These are phyloP conservation scores for Amylostereum areolatum DNA, from an alignment of 1,284 basidiomycete species.

Conservation along the genomic window DNA sequence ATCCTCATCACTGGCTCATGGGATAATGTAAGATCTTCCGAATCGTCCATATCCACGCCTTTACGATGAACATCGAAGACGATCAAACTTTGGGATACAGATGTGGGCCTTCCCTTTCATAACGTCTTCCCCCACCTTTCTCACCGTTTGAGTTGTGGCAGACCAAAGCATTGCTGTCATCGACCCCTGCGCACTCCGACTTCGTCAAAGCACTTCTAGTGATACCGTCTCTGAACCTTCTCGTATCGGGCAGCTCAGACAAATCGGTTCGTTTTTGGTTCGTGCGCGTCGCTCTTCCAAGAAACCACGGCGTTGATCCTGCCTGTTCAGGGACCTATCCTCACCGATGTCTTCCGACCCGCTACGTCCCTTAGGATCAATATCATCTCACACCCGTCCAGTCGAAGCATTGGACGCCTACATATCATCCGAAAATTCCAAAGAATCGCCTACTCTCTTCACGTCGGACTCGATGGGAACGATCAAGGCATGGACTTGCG, in stretches of 20 bases:
- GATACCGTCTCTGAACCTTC: constrained; percentile 54
- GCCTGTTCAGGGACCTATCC: constrained; percentile 52
- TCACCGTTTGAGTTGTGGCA: constrained; percentile 23
- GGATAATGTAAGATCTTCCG: constrained; percentile 59
- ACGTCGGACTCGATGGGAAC: constrained; percentile 86
- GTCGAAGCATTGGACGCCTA: constrained; percentile 57
- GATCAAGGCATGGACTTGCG: constrained; percentile 66
- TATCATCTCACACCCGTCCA: constrained; percentile 71
- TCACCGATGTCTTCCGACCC: constrained; percentile 29
- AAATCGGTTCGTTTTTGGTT: constrained; percentile 87
- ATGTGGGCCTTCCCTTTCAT: constrained; percentile 37
- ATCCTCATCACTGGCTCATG: constrained; percentile 83
- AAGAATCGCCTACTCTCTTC: constrained; percentile 40
- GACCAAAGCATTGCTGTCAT: constrained; percentile 65
- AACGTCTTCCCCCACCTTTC: background rate
- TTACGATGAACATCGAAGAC: constrained; percentile 38
- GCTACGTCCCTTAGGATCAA: constrained; percentile 51
- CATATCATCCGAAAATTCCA: constrained; percentile 32
- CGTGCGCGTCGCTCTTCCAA: constrained; percentile 6
- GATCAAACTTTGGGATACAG: constrained; percentile 77
- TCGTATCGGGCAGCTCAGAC: constrained; percentile 89
- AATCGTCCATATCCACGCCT: background rate
- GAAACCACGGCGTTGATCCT: background rate
- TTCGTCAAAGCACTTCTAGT: constrained; percentile 82
- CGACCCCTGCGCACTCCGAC: constrained; percentile 76